phyloP scores from a whole-genome alignment of 225 moss, liverwort and hornwort species.

The Marchantia paleacea region DNA sequence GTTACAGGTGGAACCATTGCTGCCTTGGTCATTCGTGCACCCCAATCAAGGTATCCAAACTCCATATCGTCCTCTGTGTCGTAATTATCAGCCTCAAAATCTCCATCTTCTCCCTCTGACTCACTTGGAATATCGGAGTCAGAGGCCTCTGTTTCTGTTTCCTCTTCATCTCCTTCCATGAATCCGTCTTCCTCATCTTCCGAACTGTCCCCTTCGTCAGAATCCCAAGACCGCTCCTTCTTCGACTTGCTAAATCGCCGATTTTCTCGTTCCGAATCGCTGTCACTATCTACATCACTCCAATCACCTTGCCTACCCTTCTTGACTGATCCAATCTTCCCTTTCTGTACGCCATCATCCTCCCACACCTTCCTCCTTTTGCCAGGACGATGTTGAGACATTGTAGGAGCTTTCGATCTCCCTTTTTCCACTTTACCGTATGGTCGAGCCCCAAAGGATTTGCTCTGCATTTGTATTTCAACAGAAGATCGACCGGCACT shows the following conservation, averaged over 20 bases:
- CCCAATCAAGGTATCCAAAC: conserved; percentile 65
- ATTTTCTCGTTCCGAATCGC: conserved; percentile 42
- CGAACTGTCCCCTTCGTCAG: conserved; percentile 77
- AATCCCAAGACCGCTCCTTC: conserved; percentile 72
- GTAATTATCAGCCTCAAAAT: conserved; percentile 67
- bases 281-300: conserved; percentile 68
- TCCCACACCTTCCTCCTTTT: conserved; percentile 71
- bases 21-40: conserved; percentile 97
- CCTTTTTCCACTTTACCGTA: conserved; percentile 53
- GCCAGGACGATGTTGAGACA: conserved; percentile 41
- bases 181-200: conserved; percentile 73
- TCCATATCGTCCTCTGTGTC: conserved; percentile 70
- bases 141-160: conserved; percentile 66
- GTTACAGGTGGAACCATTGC: conserved; percentile 99
- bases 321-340: conserved; percentile 53
- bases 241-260: conserved; percentile 41
- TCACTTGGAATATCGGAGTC: conserved; percentile 87
- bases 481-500: conserved; percentile 31
- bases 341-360: conserved; percentile 55
- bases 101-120: conserved; percentile 84
- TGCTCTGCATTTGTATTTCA: conserved; percentile 55
- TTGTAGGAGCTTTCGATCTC: conserved; percentile 46
- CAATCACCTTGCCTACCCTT: conserved; percentile 57
- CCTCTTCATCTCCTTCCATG: conserved; percentile 89
- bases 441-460: conserved; percentile 53